Evolutionary conservation across 2,329 filamentous ascomycete species (phyloP), one percentile per base, ranked within the genome.

Genomic region (Helminthosporium solani): DNA sequence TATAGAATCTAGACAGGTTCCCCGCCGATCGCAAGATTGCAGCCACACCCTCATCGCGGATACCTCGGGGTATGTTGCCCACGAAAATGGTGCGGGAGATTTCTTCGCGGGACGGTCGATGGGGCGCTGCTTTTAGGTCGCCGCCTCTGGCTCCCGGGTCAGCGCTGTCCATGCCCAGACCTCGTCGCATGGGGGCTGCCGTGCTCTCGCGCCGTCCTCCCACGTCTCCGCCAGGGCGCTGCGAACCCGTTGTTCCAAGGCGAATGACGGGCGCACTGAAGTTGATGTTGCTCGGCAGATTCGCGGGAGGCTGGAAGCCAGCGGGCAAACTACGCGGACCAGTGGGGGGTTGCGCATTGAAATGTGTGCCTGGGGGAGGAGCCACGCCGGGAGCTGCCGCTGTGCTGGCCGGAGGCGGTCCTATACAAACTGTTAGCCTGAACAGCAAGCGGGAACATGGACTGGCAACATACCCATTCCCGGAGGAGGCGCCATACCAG

Each of bases 211-310:
- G 73, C 34, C 78, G 77, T 28, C 56, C 76, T 77, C 48, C 73
- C 43, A 70, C 70, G 36, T 69, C 68, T 30, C 45, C 25, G 28
- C 71, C 63, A 20, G 84, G 76, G 63, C 89, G 89, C n/a, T 80
- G 72, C 2, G 83, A 71, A 16, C 75, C 81, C 3, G 85, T 81
- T 1, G 90, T 92, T 33, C 92, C 94, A 36, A 99, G 81, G 44
- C 94, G 88, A 65, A 99, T 97, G 49, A 97, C 90, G 46, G 92
- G 91, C 28, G 94, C 94, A 64, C 88, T 95, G 77, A 97, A 96
- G 76, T 99, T 96, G 77, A 99, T 96, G 70, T 95, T 95, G 14
- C 9, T 31, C 41, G 92, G 90, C 80, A 96, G 88, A 67, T 94
- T 96, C 40, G 88, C 78, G 8, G 92, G 91, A 39, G 90, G 84